phyloP scores from a whole-genome alignment of 768 basidiomycete species.

The Podaxis rugospora region DNA sequence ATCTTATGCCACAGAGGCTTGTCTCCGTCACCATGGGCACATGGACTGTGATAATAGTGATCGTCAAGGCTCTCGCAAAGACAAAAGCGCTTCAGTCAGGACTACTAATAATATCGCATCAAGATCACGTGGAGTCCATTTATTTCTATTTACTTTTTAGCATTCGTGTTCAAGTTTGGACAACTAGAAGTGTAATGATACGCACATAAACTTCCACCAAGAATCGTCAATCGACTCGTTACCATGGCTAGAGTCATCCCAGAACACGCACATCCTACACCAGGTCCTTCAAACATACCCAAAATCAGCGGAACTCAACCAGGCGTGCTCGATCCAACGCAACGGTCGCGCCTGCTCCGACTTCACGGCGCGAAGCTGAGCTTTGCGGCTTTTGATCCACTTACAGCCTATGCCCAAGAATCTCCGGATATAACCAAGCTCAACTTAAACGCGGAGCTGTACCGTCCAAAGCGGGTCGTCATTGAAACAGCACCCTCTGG shows the following conservation, averaged over 20 bases:
- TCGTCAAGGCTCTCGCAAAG: not conserved
- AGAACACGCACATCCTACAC: constrained; percentile 10
- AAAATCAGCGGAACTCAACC: constrained; percentile 44
- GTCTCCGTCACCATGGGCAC: too few relatives aligned
- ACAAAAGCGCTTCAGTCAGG: not conserved
- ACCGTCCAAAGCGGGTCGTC: constrained; percentile 67
- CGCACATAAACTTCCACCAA: not conserved
- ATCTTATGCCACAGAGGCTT: not conserved
- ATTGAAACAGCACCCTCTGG: constrained; percentile 61
- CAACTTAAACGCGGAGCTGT: constrained; percentile 40
- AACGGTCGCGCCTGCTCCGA: constrained; percentile 59
- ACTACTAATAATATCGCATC: not conserved
- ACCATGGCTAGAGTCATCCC: not conserved
- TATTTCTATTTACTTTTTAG: not conserved
- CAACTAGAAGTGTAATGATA: not conserved
- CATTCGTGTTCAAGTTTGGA: not conserved
- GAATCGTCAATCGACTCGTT: not conserved
- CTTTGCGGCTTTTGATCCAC: constrained; percentile 75
- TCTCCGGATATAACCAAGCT: constrained; percentile 34
- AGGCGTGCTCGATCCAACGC: constrained; percentile 63
- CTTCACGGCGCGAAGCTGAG: constrained; percentile 52
- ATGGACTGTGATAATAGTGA: too few relatives aligned
- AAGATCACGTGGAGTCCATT: not conserved
- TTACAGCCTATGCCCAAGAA: constrained; percentile 46
- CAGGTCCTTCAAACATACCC: constrained; percentile 21